These are phyloP conservation scores for Teratosphaeria viscida DNA, from an alignment of 2,329 filamentous ascomycete genomes.

Conservation along the genomic window DNA sequence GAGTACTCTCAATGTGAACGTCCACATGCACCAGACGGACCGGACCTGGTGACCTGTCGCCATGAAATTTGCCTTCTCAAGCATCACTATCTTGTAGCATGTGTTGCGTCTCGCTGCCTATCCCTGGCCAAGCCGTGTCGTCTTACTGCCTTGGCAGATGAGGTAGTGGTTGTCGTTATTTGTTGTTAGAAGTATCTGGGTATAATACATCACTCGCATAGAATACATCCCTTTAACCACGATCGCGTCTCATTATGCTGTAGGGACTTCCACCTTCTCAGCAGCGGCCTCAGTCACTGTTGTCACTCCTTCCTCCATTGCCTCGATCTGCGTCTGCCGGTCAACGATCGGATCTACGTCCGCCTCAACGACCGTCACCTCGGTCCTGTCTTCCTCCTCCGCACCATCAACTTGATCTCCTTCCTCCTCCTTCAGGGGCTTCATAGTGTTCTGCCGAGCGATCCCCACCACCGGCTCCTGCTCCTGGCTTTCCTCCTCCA, in stretches of 20 bases:
- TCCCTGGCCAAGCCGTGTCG: no score
- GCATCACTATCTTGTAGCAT: no score
- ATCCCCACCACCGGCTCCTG: conserved; percentile 4
- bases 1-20: not conserved
- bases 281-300: not conserved
- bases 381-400: conserved; percentile 6
- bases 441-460: conserved; percentile 9
- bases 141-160: no score
- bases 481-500: conserved; percentile 2
- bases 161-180: no score
- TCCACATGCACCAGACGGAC: no score
- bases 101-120: no score
- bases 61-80: no score
- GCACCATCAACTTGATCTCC: conserved; percentile 11
- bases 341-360: not conserved
- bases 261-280: not conserved
- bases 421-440: conserved; percentile 12
- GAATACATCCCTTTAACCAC: not conserved
- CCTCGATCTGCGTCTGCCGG: not conserved
- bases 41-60: no score
- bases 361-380: not conserved
- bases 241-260: not conserved
- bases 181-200: not conserved
- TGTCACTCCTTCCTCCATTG: no score
- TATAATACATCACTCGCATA: not conserved